Conservation (phyloP, 345 rosid species). For the Murraya koenigii region DNA sequence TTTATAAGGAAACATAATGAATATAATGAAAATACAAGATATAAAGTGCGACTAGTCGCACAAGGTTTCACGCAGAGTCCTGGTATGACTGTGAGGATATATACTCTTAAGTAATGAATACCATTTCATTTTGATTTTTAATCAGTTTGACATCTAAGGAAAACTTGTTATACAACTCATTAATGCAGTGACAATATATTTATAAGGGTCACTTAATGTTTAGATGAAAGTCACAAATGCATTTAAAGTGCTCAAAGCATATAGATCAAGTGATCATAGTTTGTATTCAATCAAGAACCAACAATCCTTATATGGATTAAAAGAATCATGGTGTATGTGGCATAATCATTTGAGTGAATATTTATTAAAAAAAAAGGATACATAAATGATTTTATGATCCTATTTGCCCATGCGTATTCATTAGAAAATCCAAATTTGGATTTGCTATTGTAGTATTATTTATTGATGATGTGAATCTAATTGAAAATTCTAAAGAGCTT, state of each 20-base stretch:
- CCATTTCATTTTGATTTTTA: not conserved
- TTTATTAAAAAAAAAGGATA: not conserved
- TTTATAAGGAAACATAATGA: not conserved
- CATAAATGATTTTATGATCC: not conserved
- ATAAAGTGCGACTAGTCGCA: not conserved
- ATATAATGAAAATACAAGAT: not conserved
- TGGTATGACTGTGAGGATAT: not conserved
- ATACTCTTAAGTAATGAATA: not conserved
- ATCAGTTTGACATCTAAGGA: not conserved
- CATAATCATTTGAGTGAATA: not conserved
- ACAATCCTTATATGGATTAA: not conserved
- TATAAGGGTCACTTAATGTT: not conserved
- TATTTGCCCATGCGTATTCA: too few species aligned
- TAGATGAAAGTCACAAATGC: not conserved
- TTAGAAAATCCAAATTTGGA: too few species aligned
- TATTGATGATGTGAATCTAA: too few species aligned
- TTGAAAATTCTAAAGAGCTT: too few species aligned
- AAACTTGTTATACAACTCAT: not conserved
- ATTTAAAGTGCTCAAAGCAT: not conserved
- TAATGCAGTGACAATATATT: not conserved
- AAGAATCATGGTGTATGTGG: not conserved
- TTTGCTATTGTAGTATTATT: too few species aligned
- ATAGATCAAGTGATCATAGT: too few species aligned
- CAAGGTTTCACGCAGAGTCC: not conserved
- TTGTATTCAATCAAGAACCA: too few species aligned